Percentiles rank a stretch among this genome's conserved stretches.
Conservation (phyloP, 352 stramenopile species). For the Phytophthora foliorum region DNA sequence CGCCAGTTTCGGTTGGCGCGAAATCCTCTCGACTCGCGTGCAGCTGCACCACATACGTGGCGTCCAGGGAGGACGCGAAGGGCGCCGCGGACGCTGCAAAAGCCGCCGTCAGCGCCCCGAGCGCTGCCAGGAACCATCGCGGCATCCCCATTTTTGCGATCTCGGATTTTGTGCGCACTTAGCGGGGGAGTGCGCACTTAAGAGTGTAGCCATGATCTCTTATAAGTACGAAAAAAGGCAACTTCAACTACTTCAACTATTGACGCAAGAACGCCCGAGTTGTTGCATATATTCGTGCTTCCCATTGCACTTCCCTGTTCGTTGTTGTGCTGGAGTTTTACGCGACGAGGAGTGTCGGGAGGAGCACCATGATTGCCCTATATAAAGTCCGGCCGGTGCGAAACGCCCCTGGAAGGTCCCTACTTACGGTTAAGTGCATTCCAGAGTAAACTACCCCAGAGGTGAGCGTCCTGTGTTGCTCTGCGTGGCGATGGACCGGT, state of each 20-base stretch:
- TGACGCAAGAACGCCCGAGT: too few species aligned
- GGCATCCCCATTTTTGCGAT: constrained; percentile 26
- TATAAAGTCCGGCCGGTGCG: constrained; percentile 24
- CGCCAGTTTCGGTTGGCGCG: constrained; percentile 24
- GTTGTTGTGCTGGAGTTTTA: constrained; percentile 3
- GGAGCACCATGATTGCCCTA: neutral
- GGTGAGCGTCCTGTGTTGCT: too few species aligned
- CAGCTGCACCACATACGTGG: constrained; percentile 78
- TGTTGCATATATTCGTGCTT: too few species aligned
- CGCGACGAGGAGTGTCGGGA: constrained; percentile 4
- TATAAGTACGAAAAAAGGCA: constrained; percentile 21
- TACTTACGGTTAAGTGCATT: neutral
- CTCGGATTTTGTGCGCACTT: neutral
- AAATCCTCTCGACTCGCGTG: constrained; percentile 58
- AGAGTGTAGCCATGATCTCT: constrained; percentile 9
- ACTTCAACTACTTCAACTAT: too few species aligned
- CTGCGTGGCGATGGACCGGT: too few species aligned
- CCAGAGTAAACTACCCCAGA: constrained; percentile 15
- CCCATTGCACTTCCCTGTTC: neutral
- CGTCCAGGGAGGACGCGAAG: constrained; percentile 39
- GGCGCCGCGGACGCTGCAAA: constrained; percentile 10
- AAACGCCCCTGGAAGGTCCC: constrained; percentile 15
- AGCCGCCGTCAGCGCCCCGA: constrained; percentile 15
- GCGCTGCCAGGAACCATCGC: constrained; percentile 21
- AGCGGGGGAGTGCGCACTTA: constrained; percentile 13